A percentile compares a stretch with the other conserved stretches of the same genome.
These are phyloP conservation scores for Camillea tinctor DNA, from an alignment of 2,329 filamentous ascomycete genomes.

Conservation along the genomic window DNA sequence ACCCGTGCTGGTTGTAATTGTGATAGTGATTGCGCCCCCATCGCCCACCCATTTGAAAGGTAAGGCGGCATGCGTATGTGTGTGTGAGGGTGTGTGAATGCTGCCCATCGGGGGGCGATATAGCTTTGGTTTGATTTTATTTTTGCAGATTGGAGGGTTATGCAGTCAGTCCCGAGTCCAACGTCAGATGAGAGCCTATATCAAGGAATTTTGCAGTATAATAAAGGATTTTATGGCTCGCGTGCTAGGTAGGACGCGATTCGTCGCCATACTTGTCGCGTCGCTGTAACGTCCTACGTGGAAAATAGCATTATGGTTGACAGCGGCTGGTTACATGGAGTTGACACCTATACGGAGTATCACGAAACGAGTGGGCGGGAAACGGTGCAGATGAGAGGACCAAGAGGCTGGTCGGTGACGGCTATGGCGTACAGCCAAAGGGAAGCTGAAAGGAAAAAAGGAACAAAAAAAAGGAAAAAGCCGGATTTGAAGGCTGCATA, in stretches of 20 bases:
- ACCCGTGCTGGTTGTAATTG: no score
- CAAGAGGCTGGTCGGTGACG: background rate
- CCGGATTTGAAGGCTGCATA: background rate
- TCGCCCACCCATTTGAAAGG: no score
- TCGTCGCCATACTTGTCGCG: background rate
- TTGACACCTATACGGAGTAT: conserved; percentile 1
- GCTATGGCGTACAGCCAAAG: background rate
- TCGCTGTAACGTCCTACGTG: background rate
- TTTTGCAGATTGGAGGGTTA: background rate
- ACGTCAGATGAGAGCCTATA: background rate
- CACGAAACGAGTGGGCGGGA: background rate
- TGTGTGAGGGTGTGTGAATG: background rate
- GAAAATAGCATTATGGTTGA: conserved; percentile 2
- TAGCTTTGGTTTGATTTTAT: no score
- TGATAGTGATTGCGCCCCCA: no score
- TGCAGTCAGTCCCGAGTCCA: background rate
- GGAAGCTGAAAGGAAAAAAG: background rate
- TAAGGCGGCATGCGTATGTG: background rate
- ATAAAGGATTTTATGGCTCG: background rate
- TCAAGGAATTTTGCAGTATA: background rate
- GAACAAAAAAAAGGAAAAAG: background rate
- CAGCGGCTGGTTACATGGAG: conserved; percentile 13
- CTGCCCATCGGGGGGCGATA: background rate
- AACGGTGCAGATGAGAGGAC: background rate
- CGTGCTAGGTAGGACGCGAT: background rate